Evolutionary conservation across 2,329 filamentous ascomycete species (phyloP).

Genomic region (Fusarium mangiferae): DNA sequence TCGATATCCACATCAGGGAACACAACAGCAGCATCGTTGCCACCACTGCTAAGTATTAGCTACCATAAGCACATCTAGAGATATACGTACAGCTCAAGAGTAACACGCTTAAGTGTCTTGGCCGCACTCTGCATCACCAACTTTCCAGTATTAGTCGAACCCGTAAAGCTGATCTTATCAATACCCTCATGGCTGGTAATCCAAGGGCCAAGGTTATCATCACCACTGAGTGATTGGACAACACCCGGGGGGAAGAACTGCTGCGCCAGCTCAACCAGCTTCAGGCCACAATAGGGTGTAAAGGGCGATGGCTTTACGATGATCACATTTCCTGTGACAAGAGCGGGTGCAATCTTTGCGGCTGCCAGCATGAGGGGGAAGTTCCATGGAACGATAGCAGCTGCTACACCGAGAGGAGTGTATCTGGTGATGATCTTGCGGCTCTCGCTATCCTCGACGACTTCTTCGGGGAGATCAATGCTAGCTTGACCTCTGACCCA

Average conservation of each 20-base stretch:
- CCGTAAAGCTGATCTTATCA: conserved; percentile 72
- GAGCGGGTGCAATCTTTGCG: conserved; percentile 65
- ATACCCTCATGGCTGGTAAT: conserved; percentile 69
- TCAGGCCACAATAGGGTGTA: conserved; percentile 67
- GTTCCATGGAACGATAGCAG: conserved; percentile 66
- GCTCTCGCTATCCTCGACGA: conserved; percentile 51
- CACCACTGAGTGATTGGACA: conserved; percentile 69
- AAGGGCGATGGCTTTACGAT: conserved; percentile 69
- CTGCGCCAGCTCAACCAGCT: conserved; percentile 68
- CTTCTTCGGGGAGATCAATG: conserved; percentile 47
- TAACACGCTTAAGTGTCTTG: conserved; percentile 68
- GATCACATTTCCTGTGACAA: conserved; percentile 66
- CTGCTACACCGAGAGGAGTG: conserved; percentile 55
- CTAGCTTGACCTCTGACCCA: conserved; percentile 46
- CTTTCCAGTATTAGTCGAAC: conserved; percentile 69
- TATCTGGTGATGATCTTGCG: conserved; percentile 48
- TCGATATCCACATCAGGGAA: conserved; percentile 65
- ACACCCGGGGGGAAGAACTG: conserved; percentile 70
- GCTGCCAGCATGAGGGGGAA: conserved; percentile 63
- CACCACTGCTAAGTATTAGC: conserved; percentile 49
- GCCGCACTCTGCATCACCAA: conserved; percentile 67
- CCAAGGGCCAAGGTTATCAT: conserved; percentile 68
- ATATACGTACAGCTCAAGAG: conserved; percentile 61
- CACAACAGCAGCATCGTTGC: conserved; percentile 71
- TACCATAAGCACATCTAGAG: background rate